Evolutionary conservation across 2,329 filamentous ascomycete genomes (phyloP), one percentile per base, ranked within the genome.

Genomic region (Esteya vermicola): DNA sequence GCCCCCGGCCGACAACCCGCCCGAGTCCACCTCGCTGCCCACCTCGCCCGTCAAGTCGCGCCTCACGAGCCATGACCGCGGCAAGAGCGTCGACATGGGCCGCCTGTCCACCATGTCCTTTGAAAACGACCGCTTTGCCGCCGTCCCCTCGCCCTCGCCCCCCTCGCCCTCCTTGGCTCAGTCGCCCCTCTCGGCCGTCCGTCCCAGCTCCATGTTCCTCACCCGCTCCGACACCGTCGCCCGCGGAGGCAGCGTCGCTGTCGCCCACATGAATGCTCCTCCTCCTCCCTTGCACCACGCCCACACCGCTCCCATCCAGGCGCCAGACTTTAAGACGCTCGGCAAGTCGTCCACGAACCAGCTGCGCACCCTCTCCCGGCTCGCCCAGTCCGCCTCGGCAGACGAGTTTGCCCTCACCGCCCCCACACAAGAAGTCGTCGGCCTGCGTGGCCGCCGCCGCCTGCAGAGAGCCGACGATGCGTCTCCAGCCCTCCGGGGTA

Each of bases 261-360:
- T 55, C 12, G 52, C 49, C 12, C 55, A 52, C 38, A 52, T 51
- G 22, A 52, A 54, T 51, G 38, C 58, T 40, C 45, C 56, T 45
- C 47, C 59, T 35, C 38, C 61, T 20, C 54, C 60, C 43, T 57
- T 62, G 51, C 53, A 60, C n/a, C n/a, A n/a, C 56, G 43, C 59
- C 52, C 49, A 63, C 43, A 53, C 60, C 46, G 52, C 67, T 12
- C 63, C 70, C 4, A 58, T 86, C 14, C 70, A 67, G 8, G 67
- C 73, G 0, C 79, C 84, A 3, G 86, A 95, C 47, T 67, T 96
- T 10, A 75, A 86, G 55, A 79, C 75, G 26, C 68, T 98, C 16
- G 81, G 89, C 43, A 84, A 84, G 50, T 96, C 91, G 1, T 83
- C 89, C 0, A 96, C 91, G 2, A 80, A 81, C 43, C 85, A 98